Evolutionary conservation across 2,329 filamentous ascomycete genomes (phyloP).

Genomic region (Venturia carpophila): DNA sequence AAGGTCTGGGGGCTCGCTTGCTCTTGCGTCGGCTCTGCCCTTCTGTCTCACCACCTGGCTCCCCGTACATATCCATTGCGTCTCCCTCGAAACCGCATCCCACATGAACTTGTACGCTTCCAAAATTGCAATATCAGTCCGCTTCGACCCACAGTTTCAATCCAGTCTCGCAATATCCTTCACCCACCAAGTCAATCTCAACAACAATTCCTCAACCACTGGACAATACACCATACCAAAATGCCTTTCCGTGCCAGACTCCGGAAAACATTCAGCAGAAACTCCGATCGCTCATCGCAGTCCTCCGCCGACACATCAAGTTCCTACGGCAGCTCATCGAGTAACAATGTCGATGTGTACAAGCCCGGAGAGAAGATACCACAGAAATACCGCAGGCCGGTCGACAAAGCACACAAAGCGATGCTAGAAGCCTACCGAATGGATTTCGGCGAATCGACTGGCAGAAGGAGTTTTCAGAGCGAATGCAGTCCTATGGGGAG

Average conservation of each 20-base stretch:
- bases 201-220: not conserved
- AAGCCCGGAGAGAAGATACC: constrained; percentile 46
- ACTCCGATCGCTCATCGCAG: constrained; percentile 21
- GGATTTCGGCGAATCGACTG: constrained; percentile 17
- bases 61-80: not conserved
- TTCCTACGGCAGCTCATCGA: constrained; percentile 15
- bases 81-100: not conserved
- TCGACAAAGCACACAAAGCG: constrained; percentile 44
- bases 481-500: constrained; percentile 43
- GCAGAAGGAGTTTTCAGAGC: constrained; percentile 38
- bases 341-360: constrained; percentile 35
- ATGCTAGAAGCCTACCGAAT: constrained; percentile 41
- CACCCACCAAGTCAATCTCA: not conserved
- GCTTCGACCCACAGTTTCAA: not conserved
- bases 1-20: not conserved
- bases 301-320: constrained; percentile 24
- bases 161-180: not conserved
- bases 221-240: not conserved
- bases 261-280: constrained; percentile 36
- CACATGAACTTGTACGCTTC: not conserved
- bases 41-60: not conserved
- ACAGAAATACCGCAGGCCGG: constrained; percentile 42
- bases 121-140: not conserved
- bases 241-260: constrained; percentile 43
- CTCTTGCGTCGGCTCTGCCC: not conserved